Conservation (phyloP, 73 alveolate genomes). For the Paramecium octaurelia region DNA sequence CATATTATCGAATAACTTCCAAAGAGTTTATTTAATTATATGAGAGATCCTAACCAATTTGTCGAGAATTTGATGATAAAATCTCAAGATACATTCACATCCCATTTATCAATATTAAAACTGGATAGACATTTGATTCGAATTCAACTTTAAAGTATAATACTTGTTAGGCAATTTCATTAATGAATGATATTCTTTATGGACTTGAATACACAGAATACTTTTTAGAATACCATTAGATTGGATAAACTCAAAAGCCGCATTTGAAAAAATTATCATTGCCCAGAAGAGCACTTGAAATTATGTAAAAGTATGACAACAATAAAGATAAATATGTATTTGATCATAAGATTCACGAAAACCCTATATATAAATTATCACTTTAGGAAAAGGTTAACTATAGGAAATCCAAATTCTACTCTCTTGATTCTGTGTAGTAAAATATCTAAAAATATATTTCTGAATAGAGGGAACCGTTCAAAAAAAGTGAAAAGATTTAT, state of each 20-base stretch:
- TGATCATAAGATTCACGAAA: slow-evolving; percentile 19
- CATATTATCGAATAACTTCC: slow-evolving; percentile 17
- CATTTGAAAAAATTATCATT: neutral
- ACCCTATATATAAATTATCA: neutral
- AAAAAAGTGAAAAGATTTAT: neutral
- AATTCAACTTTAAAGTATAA: neutral
- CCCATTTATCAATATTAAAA: neutral
- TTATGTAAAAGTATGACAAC: neutral
- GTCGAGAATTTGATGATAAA: neutral
- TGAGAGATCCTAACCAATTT: neutral
- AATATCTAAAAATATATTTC: neutral
- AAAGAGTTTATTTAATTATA: slow-evolving; percentile 1
- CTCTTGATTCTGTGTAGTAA: neutral
- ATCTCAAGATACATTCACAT: neutral
- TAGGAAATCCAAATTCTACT: neutral
- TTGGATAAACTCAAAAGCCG: neutral
- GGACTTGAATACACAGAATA: neutral
- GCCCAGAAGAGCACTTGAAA: neutral
- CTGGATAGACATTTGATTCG: neutral
- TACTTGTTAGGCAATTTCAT: neutral
- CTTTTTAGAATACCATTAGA: neutral
- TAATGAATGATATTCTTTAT: neutral
- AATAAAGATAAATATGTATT: neutral
- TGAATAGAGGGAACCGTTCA: neutral
- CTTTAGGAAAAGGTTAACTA: neutral